phyloP scores from a whole-genome alignment of 352 stramenopile species.

The Globisporangium cederbergense region DNA sequence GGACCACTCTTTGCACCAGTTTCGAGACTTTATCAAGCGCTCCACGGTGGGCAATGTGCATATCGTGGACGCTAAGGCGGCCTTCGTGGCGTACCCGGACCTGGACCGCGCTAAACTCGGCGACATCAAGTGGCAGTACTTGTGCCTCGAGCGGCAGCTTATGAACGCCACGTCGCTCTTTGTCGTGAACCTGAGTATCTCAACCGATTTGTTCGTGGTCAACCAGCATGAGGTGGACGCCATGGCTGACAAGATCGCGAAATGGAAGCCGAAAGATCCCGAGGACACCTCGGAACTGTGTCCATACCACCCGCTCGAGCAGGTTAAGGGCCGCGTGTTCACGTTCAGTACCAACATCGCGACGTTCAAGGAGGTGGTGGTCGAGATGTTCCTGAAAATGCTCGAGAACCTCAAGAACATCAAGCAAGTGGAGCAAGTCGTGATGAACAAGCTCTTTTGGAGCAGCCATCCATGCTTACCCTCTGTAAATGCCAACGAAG shows the following conservation, averaged over 20 bases:
- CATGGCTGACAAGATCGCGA: constrained; percentile 36
- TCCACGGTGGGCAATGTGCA: constrained; percentile 55
- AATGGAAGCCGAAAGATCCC: constrained; percentile 64
- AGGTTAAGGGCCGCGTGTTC: constrained; percentile 49
- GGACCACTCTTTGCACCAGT: constrained; percentile 68
- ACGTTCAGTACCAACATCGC: constrained; percentile 63
- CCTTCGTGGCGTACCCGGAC: constrained; percentile 66
- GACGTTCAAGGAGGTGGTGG: constrained; percentile 51
- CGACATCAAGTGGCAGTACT: constrained; percentile 75
- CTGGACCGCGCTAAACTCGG: constrained; percentile 57
- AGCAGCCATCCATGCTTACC: constrained; percentile 88
- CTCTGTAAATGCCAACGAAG: constrained; percentile 79
- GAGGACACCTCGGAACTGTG: constrained; percentile 66
- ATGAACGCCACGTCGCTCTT: constrained; percentile 63
- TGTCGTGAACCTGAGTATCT: constrained; percentile 66
- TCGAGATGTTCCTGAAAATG: constrained; percentile 78
- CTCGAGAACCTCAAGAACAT: constrained; percentile 81
- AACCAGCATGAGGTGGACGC: constrained; percentile 75
- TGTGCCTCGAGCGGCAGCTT: constrained; percentile 69
- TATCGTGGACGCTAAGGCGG: constrained; percentile 68
- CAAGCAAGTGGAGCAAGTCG: constrained; percentile 86
- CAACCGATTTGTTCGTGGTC: constrained; percentile 65
- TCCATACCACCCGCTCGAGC: constrained; percentile 42
- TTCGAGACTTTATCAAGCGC: constrained; percentile 64
- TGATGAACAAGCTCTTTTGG: constrained; percentile 96